Evolutionary conservation across 2,329 filamentous ascomycete species (phyloP).

Genomic region (Sarocladium brachiariae): DNA sequence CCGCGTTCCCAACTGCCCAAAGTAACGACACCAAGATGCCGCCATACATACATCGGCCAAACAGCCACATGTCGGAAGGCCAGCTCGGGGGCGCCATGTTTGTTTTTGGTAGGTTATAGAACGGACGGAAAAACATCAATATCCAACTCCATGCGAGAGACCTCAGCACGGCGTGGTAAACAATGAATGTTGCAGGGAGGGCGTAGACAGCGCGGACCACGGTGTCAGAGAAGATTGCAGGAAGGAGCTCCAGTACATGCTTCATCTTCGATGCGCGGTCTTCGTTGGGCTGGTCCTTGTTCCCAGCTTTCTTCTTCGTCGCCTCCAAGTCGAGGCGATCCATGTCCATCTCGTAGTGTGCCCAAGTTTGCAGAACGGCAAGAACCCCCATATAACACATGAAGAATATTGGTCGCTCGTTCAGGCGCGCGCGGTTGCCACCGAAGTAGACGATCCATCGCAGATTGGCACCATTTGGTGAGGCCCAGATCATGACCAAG

Average conservation of each 20-base stretch:
- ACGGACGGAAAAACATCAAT: constrained; percentile 61
- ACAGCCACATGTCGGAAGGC: constrained; percentile 50
- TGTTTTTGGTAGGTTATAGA: constrained; percentile 70
- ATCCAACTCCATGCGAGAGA: constrained; percentile 60
- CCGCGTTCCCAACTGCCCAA: constrained; percentile 70
- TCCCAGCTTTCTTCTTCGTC: constrained; percentile 18
- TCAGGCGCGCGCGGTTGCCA: constrained; percentile 68
- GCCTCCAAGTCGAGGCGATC: constrained; percentile 52
- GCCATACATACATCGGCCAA: constrained; percentile 51
- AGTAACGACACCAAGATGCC: constrained; percentile 62
- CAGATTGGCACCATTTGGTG: constrained; percentile 53
- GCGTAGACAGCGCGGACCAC: constrained; percentile 33
- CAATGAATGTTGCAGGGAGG: constrained; percentile 38
- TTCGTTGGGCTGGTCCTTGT: constrained; percentile 18
- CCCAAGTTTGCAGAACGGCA: constrained; percentile 59
- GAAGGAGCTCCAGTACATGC: constrained; percentile 31
- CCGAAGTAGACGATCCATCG: constrained; percentile 66
- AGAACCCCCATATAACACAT: constrained; percentile 63
- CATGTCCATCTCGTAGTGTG: constrained; percentile 67
- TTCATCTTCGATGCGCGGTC: constrained; percentile 23
- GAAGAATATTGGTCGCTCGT: constrained; percentile 80
- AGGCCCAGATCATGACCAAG: constrained; percentile 72
- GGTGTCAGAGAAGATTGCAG: constrained; percentile 29
- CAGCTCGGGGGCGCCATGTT: constrained; percentile 53
- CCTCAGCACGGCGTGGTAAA: constrained; percentile 60